These are phyloP conservation scores for Leucogyrophana mollusca DNA, from an alignment of 768 basidiomycete species.

Conservation along the genomic window DNA sequence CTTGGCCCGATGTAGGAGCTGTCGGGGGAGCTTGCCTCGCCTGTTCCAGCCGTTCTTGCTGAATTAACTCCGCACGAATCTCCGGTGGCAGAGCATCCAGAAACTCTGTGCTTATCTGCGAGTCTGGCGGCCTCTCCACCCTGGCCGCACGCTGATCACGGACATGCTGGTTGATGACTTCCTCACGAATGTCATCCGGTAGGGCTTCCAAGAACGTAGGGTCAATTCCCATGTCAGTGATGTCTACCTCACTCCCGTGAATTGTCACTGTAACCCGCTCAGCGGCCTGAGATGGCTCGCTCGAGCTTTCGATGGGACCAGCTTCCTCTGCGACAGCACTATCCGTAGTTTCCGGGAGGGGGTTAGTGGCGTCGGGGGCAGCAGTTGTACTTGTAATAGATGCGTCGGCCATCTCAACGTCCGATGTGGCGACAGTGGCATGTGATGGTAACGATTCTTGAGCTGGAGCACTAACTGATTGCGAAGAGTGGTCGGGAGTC, in stretches of 20 bases:
- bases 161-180: conserved; percentile 96
- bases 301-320: conserved; percentile 6
- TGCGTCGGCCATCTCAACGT: conserved; percentile 54
- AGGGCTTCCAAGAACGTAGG: conserved; percentile 96
- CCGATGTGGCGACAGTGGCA: conserved; percentile 32
- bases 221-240: conserved; percentile 98
- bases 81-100: conserved; percentile 95
- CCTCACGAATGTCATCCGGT: conserved; percentile 98
- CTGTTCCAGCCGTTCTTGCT: conserved; percentile 88
- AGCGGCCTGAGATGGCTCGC: conserved; percentile 33
- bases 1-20: conserved; percentile 23
- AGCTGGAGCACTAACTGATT: conserved; percentile 14
- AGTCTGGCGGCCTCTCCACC: conserved; percentile 72
- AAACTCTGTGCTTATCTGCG: conserved; percentile 93
- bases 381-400: conserved; percentile 20
- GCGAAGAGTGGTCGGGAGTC: conserved; percentile 1
- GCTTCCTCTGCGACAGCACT: conserved; percentile 8
- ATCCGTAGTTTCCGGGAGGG: conserved; percentile 19
- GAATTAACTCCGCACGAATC: conserved; percentile 94
- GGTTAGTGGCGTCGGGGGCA: conserved; percentile 16
- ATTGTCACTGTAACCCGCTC: conserved; percentile 86
- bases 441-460: conserved; percentile 28
- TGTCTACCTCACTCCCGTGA: conserved; percentile 91
- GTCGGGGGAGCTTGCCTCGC: conserved; percentile 48
- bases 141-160: conserved; percentile 84